Evolutionary conservation across 2,329 filamentous ascomycete species (phyloP).

Genomic region (Neonectria punicea): DNA sequence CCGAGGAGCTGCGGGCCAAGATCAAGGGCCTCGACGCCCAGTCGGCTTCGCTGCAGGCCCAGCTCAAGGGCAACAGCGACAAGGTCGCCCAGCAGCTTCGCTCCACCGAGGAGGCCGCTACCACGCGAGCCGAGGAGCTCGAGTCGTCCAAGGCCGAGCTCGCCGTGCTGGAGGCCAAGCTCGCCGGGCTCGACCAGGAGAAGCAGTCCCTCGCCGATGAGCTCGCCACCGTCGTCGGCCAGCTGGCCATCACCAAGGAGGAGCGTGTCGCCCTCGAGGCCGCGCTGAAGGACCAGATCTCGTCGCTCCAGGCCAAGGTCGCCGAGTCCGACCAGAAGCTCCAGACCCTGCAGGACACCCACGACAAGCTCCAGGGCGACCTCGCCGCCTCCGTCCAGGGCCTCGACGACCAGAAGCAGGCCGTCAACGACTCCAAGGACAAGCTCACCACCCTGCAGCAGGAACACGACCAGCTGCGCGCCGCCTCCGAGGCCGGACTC

Average conservation of each 20-base stretch:
- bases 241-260: conserved; percentile 49
- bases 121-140: conserved; percentile 36
- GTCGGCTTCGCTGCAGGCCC: conserved; percentile 46
- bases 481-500: conserved; percentile 41
- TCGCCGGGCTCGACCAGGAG: conserved; percentile 41
- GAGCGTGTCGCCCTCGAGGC: conserved; percentile 48
- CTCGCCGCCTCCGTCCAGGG: conserved; percentile 43
- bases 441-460: conserved; percentile 42
- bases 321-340: conserved; percentile 48
- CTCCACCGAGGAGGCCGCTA: conserved; percentile 40
- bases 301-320: conserved; percentile 48
- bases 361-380: conserved; percentile 46
- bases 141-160: conserved; percentile 39
- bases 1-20: conserved; percentile 52
- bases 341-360: conserved; percentile 44
- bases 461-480: conserved; percentile 42
- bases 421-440: conserved; percentile 42
- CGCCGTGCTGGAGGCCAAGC: conserved; percentile 40
- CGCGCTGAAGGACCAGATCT: conserved; percentile 46
- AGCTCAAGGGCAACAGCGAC: conserved; percentile 46
- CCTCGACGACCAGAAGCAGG: conserved; percentile 42
- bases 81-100: conserved; percentile 38
- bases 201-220: conserved; percentile 47
- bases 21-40: conserved; percentile 49
- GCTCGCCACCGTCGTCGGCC: conserved; percentile 47